phyloP scores from a whole-genome alignment of 768 basidiomycete genomes.

The Trametes villosa region DNA sequence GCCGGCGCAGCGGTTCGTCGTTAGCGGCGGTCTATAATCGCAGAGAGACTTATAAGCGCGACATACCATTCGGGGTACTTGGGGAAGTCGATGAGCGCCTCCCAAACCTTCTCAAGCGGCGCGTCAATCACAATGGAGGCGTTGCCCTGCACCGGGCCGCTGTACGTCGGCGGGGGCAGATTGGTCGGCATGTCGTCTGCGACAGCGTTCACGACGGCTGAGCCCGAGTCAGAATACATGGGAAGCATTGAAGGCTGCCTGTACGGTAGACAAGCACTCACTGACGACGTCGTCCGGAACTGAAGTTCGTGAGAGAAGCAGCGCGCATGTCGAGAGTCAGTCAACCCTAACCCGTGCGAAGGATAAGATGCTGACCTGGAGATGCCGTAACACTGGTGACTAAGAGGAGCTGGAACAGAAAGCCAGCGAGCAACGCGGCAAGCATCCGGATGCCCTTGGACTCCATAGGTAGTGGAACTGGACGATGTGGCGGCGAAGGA shows the following conservation, averaged over 20 bases:
- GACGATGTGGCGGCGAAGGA: too few species aligned
- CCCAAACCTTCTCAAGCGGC: constrained; percentile 64
- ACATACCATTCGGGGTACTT: constrained; percentile 61
- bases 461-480: too few species aligned
- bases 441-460: neutral
- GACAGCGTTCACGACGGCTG: neutral
- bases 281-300: neutral
- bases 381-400: neutral
- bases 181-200: constrained; percentile 12
- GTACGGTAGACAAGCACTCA: neutral
- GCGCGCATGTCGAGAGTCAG: neutral
- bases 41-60: neutral
- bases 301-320: neutral
- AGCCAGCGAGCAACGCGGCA: too few species aligned
- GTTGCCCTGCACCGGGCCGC: constrained; percentile 52
- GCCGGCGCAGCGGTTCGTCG: neutral
- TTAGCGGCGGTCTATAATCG: neutral
- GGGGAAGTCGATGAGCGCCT: constrained; percentile 59
- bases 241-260: too few species aligned
- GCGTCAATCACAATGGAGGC: constrained; percentile 62
- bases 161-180: constrained; percentile 45
- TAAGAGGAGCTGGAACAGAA: neutral
- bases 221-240: neutral
- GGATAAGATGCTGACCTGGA: neutral
- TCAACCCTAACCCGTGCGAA: neutral